Base-by-base conservation (phyloP, 306 rosid genomes). In the Quillaja saponaria region DNA sequence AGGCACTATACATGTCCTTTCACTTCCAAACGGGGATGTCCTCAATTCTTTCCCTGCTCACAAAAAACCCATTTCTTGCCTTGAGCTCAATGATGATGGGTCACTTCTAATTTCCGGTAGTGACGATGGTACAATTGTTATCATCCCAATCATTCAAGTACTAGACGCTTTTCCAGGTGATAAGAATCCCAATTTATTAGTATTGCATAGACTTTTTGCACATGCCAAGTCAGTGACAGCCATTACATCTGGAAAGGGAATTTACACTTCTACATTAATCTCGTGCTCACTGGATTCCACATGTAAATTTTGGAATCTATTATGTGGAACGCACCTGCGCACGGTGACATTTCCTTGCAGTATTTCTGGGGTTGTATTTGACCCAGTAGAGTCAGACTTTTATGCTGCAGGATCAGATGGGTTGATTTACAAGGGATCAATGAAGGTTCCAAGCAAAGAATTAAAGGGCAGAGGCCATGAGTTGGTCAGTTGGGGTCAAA, bases 401-500 rank as follows among this genome's bases (percentile, higher is more conserved):
- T 85, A 77, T 37, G 92, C 78, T 5, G 90, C 77, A 38, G 97
- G 95, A 11, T 74, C 77, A 4, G 85, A 90, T 59, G 97, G 97
- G 14, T 81, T 76, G 10, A 66, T 87, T 41, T 72, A 90, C 56
- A 79, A 66, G 13, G 82, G 76, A 6, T 6, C 71, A 37, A 19
- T 62, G 49, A 68, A 49, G 13, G 33, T 41, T 31, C 64, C 54
- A 13, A 73, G 28, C 7, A 69, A 21, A 55, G 51, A 60, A 46
- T 8, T 8, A 37, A 16, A 13, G 0, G 28, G 33, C 38, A 45
- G 49, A 56, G 68, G 12, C 4, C 49, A 5, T 25, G 75, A 82
- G 31, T 21, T 72, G 50, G 58, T 57, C 1, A 34, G 34, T 20
- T 83, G 75, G 86, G 14, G 63, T 15, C 40, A 49, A 3, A 65